A percentile compares a stretch with the other conserved stretches of the same genome.
phyloP scores from a whole-genome alignment of 805 yeast genomes.

The Ogataea pignaliae region DNA sequence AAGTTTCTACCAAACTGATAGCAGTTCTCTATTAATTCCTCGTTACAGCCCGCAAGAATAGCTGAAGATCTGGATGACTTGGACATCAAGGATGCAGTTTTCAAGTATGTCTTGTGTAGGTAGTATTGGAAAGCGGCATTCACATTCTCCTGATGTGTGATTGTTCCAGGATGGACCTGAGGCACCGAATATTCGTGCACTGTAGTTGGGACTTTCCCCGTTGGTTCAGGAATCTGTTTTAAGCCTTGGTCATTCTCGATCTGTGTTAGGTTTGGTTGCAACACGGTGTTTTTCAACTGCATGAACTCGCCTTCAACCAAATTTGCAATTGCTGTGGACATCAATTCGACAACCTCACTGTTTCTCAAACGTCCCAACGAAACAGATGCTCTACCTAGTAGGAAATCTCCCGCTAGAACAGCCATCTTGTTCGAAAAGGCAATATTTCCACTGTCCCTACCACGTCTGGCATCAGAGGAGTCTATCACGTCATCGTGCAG shows the following conservation, averaged over 20 bases:
- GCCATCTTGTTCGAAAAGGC: constrained; percentile 98
- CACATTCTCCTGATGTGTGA: constrained; percentile 63
- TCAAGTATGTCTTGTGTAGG: constrained; percentile 89
- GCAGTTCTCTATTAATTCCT: constrained; percentile 72
- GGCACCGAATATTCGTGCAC: constrained; percentile 54
- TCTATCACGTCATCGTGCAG: constrained; percentile 97
- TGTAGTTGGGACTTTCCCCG: constrained; percentile 58
- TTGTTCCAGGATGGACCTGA: constrained; percentile 6
- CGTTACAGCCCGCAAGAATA: constrained; percentile 80
- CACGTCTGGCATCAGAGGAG: constrained; percentile 80
- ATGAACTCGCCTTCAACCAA: constrained; percentile 97
- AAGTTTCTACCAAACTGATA: constrained; percentile 90
- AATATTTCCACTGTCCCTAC: constrained; percentile 84
- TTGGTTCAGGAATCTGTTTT: constrained; percentile 47
- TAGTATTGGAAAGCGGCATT: constrained; percentile 93
- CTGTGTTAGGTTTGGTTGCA: constrained; percentile 43
- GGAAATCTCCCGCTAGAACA: constrained; percentile 91
- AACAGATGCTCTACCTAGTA: constrained; percentile 93
- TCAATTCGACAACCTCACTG: constrained; percentile 94
- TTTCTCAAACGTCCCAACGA: constrained; percentile 89
- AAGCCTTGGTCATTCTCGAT: constrained; percentile 41
- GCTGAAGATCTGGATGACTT: constrained; percentile 93
- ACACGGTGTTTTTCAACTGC: constrained; percentile 93
- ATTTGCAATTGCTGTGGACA: constrained; percentile 95
- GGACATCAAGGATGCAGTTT: constrained; percentile 92